Conservation (phyloP, 176 grass and related monocot genomes). For the Bothriochloa decipiens region DNA sequence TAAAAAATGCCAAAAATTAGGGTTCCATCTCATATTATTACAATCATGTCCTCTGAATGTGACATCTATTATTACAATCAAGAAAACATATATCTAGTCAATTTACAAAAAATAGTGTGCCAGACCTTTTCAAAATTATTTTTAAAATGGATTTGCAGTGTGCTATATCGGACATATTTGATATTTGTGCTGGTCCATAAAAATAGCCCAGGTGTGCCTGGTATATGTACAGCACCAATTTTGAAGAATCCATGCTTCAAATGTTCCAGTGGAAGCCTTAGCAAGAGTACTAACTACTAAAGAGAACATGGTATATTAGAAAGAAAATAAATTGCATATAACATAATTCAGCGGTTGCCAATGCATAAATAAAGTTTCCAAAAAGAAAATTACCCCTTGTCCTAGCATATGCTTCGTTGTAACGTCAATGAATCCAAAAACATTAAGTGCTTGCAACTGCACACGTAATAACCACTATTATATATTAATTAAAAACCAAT, state of each 20-base stretch:
- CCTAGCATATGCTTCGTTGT: conserved; percentile 39
- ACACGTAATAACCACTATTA: conserved; percentile 27
- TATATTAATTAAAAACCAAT: conserved; percentile 18
- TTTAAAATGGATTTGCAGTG: conserved; percentile 41
- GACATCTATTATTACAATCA: conserved; percentile 28
- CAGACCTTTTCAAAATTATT: conserved; percentile 34
- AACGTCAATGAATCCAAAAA: conserved; percentile 63
- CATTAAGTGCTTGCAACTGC: conserved; percentile 74
- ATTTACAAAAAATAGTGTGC: background rate
- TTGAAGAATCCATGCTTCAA: conserved; percentile 49
- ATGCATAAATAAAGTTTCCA: conserved; percentile 28
- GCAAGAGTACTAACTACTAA: conserved; percentile 47
- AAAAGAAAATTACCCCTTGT: conserved; percentile 53
- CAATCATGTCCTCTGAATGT: background rate
- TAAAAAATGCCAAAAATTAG: background rate
- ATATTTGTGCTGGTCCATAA: background rate
- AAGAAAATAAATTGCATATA: conserved; percentile 13
- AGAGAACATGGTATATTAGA: conserved; percentile 37
- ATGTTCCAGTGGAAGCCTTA: conserved; percentile 44
- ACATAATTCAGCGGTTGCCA: conserved; percentile 8
- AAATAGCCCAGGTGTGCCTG: conserved; percentile 20
- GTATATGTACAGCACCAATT: conserved; percentile 33
- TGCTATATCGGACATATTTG: conserved; percentile 29
- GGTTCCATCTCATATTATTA: background rate
- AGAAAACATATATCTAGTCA: conserved; percentile 23